Percentiles rank a stretch among this genome's conserved stretches.
phyloP scores from a whole-genome alignment of 2,329 filamentous ascomycete genomes.

The Hypoxylon sp. region DNA sequence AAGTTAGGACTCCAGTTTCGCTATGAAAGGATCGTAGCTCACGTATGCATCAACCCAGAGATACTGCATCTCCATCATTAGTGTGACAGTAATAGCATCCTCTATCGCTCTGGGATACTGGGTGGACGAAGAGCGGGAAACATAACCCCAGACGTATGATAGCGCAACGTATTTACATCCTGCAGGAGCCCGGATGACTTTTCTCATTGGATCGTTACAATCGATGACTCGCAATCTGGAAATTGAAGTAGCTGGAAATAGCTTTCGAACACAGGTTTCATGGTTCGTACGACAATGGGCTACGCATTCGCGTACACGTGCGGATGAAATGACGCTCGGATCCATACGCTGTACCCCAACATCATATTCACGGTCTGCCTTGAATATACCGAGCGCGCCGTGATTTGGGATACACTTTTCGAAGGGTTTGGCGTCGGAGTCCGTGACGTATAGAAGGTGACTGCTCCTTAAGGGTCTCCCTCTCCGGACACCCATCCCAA shows the following conservation, averaged over 20 bases:
- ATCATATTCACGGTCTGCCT: neutral
- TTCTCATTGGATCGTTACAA: neutral
- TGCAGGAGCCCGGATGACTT: neutral
- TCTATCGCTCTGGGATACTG: neutral
- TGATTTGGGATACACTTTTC: neutral
- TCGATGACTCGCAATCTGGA: neutral
- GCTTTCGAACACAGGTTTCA: neutral
- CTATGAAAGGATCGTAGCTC: neutral
- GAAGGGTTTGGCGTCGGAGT: neutral
- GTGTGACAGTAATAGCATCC: slow-evolving; percentile 5
- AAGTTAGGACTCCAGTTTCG: neutral
- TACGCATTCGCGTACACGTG: neutral
- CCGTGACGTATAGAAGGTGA: neutral
- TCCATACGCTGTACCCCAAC: neutral
- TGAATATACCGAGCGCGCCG: neutral
- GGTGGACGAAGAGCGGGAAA: neutral
- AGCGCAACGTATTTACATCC: slow-evolving; percentile 4
- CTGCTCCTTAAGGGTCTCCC: neutral
- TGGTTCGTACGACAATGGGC: neutral
- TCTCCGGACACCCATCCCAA: neutral
- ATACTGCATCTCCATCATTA: slow-evolving; percentile 7
- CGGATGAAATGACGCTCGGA: neutral
- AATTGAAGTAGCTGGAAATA: neutral
- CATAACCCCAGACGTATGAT: slow-evolving; percentile 4
- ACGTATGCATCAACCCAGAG: slow-evolving; percentile 15